These are phyloP conservation scores for Pilatotrama ljubarskyi DNA, from an alignment of 768 basidiomycete species.

Conservation along the genomic window DNA sequence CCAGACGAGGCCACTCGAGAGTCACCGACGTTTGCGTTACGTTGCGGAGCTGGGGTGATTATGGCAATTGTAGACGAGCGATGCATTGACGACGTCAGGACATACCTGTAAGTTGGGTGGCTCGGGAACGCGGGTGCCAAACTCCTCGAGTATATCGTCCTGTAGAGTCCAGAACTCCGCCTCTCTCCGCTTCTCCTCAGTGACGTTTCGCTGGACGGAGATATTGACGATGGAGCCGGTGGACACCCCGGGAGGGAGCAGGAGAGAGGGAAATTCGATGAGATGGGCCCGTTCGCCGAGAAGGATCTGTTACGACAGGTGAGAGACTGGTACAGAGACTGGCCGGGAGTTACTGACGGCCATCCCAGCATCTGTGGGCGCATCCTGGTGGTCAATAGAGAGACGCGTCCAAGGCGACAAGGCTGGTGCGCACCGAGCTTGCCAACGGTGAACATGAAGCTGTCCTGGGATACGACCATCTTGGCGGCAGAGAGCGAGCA, in stretches of 20 bases:
- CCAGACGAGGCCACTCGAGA: slow-evolving; percentile 88
- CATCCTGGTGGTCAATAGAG: background rate
- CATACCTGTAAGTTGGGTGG: slow-evolving; percentile 74
- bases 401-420: background rate
- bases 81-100: slow-evolving; percentile 6
- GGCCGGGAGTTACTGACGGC: slow-evolving; percentile 53
- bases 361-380: slow-evolving; percentile 80
- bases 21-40: slow-evolving; percentile 97
- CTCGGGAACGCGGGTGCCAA: slow-evolving; percentile 66
- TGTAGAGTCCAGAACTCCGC: slow-evolving; percentile 85
- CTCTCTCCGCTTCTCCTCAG: slow-evolving; percentile 82
- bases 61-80: background rate
- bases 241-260: slow-evolving; percentile 88
- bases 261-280: slow-evolving; percentile 96
- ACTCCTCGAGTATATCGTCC: slow-evolving; percentile 71
- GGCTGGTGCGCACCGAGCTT: slow-evolving; percentile 70
- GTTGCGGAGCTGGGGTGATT: slow-evolving; percentile 69
- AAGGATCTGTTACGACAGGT: slow-evolving; percentile 60
- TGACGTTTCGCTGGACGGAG: slow-evolving; percentile 83
- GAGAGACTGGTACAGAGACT: slow-evolving; percentile 20
- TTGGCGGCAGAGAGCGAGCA: background rate
- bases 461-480: slow-evolving; percentile 52
- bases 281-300: slow-evolving; percentile 93
- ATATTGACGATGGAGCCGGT: slow-evolving; percentile 98
- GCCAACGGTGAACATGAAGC: slow-evolving; percentile 90